Conservation (phyloP, 2,329 filamentous ascomycete genomes). For the Ramularia endophylla region DNA sequence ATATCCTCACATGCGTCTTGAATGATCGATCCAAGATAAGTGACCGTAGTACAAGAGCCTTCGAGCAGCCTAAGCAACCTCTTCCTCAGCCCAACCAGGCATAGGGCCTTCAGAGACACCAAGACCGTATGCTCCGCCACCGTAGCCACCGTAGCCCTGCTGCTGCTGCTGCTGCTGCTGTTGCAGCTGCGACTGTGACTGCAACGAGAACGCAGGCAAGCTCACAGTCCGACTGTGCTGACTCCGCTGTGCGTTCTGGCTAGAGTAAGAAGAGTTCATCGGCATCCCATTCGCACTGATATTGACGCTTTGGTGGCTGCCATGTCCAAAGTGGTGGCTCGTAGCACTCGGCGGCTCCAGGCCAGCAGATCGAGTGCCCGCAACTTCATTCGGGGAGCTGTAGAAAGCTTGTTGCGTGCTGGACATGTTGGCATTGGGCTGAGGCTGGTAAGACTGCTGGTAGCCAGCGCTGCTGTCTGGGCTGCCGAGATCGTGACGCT, state of each 20-base stretch:
- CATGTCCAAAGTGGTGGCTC: conserved; percentile 48
- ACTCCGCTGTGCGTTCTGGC: conserved; percentile 42
- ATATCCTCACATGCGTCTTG: too few species aligned
- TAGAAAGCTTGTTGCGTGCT: conserved; percentile 77
- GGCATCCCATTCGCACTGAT: conserved; percentile 30
- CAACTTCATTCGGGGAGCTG: conserved; percentile 58
- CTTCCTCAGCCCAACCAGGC: conserved; percentile 59
- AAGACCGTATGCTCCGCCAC: conserved; percentile 50
- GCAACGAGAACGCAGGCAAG: conserved; percentile 65
- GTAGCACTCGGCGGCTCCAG: conserved; percentile 25
- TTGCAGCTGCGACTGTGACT: conserved; percentile 24
- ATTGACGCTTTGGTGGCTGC: conserved; percentile 47
- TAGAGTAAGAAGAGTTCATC: conserved; percentile 28
- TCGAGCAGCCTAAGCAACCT: conserved; percentile 35
- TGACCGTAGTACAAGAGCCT: too few species aligned
- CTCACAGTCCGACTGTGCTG: conserved; percentile 76
- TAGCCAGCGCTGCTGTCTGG: conserved; percentile 54
- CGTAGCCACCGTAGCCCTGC: conserved; percentile 53
- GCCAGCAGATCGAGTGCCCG: conserved; percentile 28
- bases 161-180: conserved; percentile 37
- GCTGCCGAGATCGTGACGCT: conserved; percentile 25
- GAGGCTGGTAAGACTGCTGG: conserved; percentile 28
- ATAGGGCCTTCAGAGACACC: conserved; percentile 54
- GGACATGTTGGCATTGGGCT: conserved; percentile 41
- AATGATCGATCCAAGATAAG: too few species aligned